Evolutionary conservation across 371 early-diverging fungal genomes (phyloP), one percentile per base, ranked within the genome.

Genomic region (Mucor lusitanicus): DNA sequence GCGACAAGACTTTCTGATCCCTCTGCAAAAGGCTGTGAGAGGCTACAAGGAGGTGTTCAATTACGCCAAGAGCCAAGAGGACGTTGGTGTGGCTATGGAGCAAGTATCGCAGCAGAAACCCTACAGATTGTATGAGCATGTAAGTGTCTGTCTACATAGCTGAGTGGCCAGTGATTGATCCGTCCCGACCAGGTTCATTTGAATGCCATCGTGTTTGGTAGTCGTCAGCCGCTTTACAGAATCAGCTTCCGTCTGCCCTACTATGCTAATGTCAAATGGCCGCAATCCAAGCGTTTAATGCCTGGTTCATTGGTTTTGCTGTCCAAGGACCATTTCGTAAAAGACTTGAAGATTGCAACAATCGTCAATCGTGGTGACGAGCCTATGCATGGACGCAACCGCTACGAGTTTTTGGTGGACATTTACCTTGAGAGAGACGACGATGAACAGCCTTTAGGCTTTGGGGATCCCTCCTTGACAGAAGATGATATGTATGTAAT

Each of bases 1-100:
- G 72, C 79, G 90, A 0, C 88, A 88, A 19, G 92, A 91, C 62
- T 79, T 83, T 25, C 64, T 85, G 25, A 78, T 88, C 0, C 88
- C 89, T 12, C 68, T 89, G 17, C 77, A 85, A 48, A 75, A 78
- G 19, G 86, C 88, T 4, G 81, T 89, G 37, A 68, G 72, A 21
- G 59, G 68, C 0, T 87, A 84, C 33, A 76, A 82, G 25, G 59
- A 64, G 40, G 65, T 39, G 7, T 65, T 54, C 37, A 50, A 64
- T 25, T 21, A 63, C 11, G 53, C 69, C 25, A 76, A 73, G 2
- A 74, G 70, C 5, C 69, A 71, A 12, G 72, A 72, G 11, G 74
- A 76, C 59, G 59, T 64, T 32, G 71, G 69, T 12, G 65, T 59
- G 33, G 54, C 65, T 1, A 70, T 67, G 57, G 63, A 73, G 48